phyloP scores from a whole-genome alignment of 352 stramenopile species.

The Aphanomyces euteiches region DNA sequence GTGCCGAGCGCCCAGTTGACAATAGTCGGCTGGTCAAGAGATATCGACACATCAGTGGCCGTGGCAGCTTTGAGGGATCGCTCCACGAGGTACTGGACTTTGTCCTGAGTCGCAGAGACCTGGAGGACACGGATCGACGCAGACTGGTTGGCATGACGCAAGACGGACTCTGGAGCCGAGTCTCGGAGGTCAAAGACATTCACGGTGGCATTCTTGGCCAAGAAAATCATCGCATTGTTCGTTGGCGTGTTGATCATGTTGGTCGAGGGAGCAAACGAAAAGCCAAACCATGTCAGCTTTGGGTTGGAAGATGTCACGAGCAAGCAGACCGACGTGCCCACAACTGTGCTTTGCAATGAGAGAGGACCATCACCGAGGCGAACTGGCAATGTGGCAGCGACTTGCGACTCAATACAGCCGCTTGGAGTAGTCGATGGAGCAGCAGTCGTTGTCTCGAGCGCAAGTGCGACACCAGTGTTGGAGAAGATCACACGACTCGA shows the following conservation, averaged over 20 bases:
- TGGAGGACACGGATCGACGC: background rate
- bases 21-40: background rate
- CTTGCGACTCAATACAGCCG: background rate
- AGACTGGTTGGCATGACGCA: background rate
- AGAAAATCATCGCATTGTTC: slow-evolving; percentile 9
- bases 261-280: slow-evolving; percentile 5
- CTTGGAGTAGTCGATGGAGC: background rate
- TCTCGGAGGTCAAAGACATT: background rate
- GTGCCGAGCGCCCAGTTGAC: slow-evolving; percentile 14
- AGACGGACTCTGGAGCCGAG: background rate
- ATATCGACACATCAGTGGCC: slow-evolving; percentile 3
- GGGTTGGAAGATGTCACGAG: background rate
- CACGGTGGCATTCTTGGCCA: background rate
- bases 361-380: background rate
- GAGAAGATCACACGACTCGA: background rate
- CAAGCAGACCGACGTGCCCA: background rate
- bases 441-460: background rate
- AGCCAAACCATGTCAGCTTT: slow-evolving; percentile 7
- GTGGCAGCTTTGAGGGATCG: background rate
- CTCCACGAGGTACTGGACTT: background rate
- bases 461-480: no score
- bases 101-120: background rate
- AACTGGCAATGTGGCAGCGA: background rate
- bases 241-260: slow-evolving; percentile 15
- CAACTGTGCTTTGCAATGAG: background rate